Evolutionary conservation across 164 flowering plant species (phyloP).

Genomic region (Hamamelis virginiana): DNA sequence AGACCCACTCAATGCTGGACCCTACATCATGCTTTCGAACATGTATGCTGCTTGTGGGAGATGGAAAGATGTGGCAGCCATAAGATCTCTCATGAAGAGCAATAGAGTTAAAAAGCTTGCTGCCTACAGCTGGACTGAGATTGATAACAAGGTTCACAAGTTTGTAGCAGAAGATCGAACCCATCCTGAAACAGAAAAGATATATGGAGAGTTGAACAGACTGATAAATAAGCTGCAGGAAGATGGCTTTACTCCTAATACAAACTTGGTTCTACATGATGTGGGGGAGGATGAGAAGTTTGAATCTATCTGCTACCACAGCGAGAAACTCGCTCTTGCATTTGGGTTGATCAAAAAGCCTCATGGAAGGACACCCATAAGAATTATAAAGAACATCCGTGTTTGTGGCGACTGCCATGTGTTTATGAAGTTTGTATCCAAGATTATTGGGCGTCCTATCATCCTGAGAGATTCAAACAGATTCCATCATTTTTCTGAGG

Average conservation of each 20-base stretch:
- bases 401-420: constrained; percentile 59
- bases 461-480: constrained; percentile 53
- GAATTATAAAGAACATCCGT: constrained; percentile 58
- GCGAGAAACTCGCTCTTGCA: constrained; percentile 65
- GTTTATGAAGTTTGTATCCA: constrained; percentile 58
- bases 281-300: constrained; percentile 49
- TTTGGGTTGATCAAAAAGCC: constrained; percentile 46
- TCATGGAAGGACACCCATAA: constrained; percentile 32
- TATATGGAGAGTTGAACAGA: constrained; percentile 34
- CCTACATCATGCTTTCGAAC: constrained; percentile 63
- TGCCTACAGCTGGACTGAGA: constrained; percentile 59
- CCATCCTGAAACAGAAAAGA: constrained; percentile 41
- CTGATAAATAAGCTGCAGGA: constrained; percentile 31
- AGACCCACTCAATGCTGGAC: constrained; percentile 46
- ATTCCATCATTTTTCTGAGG: constrained; percentile 36
- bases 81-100: constrained; percentile 53
- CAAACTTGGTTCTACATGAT: constrained; percentile 44
- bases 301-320: constrained; percentile 46
- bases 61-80: constrained; percentile 48
- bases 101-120: constrained; percentile 46
- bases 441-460: constrained; percentile 26
- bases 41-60: constrained; percentile 53
- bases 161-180: constrained; percentile 54
- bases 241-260: constrained; percentile 39
- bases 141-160: constrained; percentile 39